Conservation (phyloP, 768 basidiomycete genomes). For the Rhodosporidiobolus sp. region DNA sequence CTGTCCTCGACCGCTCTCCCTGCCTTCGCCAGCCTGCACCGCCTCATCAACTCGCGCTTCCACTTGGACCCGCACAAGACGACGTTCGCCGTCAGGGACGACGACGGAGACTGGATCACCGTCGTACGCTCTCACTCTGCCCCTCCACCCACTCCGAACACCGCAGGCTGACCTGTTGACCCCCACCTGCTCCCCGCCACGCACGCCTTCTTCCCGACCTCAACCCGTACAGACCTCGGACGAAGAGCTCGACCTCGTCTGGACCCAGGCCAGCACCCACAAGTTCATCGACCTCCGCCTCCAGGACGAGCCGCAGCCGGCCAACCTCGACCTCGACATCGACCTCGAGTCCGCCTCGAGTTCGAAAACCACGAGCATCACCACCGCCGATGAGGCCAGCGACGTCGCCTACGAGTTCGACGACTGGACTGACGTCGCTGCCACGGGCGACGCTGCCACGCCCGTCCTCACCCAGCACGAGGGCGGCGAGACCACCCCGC, state of each 20-base stretch:
- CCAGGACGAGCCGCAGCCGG: not conserved
- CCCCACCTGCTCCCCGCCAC: not conserved
- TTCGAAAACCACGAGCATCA: no score
- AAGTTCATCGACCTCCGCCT: not conserved
- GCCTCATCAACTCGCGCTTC: not conserved
- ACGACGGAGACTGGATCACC: not conserved
- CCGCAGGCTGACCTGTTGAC: not conserved
- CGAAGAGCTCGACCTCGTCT: not conserved
- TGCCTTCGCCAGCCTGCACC: not conserved
- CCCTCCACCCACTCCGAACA: no score
- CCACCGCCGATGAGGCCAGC: no score
- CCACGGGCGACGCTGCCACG: no score
- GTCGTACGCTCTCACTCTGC: not conserved
- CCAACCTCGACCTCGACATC: not conserved
- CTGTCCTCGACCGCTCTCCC: not conserved
- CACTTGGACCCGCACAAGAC: not conserved
- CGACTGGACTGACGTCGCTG: no score
- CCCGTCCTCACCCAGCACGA: no score
- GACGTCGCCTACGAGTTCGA: no score
- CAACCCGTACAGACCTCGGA: conserved; percentile 15
- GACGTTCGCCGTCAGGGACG: not conserved
- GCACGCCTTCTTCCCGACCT: not conserved
- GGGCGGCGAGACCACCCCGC: no score
- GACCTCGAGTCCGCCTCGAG: no score
- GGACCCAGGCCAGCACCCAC: no score